These are phyloP conservation scores for Penicillium maclennaniae DNA, from an alignment of 495 filamentous ascomycete genomes.

Conservation along the genomic window DNA sequence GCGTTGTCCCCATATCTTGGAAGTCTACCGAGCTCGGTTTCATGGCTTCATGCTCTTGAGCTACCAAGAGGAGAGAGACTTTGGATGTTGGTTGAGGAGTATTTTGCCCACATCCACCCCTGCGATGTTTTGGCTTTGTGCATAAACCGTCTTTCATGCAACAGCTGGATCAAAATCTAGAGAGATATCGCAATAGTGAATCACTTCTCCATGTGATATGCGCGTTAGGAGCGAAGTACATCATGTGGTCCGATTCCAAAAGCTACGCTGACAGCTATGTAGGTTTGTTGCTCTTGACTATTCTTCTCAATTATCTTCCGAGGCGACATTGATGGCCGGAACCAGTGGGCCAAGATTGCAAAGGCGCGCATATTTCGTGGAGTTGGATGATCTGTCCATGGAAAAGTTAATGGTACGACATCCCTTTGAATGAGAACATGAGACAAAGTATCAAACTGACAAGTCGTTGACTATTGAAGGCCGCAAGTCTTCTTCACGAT, in stretches of 20 bases:
- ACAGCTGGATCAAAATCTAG: constrained; percentile 18
- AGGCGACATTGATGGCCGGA: constrained; percentile 15
- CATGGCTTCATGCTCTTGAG: constrained; percentile 11
- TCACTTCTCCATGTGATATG: constrained; percentile 23
- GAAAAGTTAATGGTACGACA: constrained; percentile 22
- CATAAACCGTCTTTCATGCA: constrained; percentile 28
- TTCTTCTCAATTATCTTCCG: constrained; percentile 3
- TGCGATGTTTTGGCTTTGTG: constrained; percentile 27
- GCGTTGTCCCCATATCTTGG: not conserved
- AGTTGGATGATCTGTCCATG: constrained; percentile 21
- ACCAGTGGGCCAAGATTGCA: constrained; percentile 23
- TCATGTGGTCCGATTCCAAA: not conserved
- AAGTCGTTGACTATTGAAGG: constrained; percentile 2
- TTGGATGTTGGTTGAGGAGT: constrained; percentile 17
- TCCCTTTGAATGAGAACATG: not conserved
- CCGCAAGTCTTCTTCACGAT: constrained; percentile 23
- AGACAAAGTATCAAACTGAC: not conserved
- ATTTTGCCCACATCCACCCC: constrained; percentile 26
- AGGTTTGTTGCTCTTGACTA: constrained; percentile 15
- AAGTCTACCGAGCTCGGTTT: not conserved
- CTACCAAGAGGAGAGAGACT: constrained; percentile 12
- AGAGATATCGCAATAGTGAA: constrained; percentile 9
- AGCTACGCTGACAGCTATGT: not conserved
- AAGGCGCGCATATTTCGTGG: constrained; percentile 20
- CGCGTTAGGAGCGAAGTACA: constrained; percentile 26